These are phyloP conservation scores for Colletotrichum incanum DNA, from an alignment of 2,329 filamentous ascomycete genomes.

Conservation along the genomic window DNA sequence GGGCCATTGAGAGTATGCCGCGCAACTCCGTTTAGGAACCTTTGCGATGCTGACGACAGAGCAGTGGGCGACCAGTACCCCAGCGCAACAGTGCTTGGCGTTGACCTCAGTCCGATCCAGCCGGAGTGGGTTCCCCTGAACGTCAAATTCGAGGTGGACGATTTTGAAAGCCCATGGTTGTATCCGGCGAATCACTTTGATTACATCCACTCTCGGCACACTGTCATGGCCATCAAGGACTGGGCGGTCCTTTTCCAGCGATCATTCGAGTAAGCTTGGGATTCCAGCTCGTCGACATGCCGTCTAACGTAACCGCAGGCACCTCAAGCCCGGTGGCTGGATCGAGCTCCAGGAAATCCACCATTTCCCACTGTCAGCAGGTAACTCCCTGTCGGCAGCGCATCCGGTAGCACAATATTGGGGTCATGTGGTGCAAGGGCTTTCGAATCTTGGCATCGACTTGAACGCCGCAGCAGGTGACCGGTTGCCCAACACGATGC, in stretches of 20 bases:
- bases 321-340: conserved; percentile 70
- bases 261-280: conserved; percentile 60
- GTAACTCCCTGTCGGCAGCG: conserved; percentile 55
- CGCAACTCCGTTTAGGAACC: conserved; percentile 19
- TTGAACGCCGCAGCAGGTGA: conserved; percentile 61
- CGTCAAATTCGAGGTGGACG: conserved; percentile 70
- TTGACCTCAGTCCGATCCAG: conserved; percentile 73
- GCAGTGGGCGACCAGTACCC: conserved; percentile 57
- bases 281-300: background rate
- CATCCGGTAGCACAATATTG: conserved; percentile 65
- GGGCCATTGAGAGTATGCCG: conserved; percentile 69
- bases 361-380: conserved; percentile 63
- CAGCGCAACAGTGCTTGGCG: conserved; percentile 57
- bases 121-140: conserved; percentile 71
- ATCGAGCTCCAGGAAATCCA: conserved; percentile 70
- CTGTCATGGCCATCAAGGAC: conserved; percentile 69
- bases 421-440: conserved; percentile 61
- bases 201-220: conserved; percentile 73
- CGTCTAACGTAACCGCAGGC: conserved; percentile 50
- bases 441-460: conserved; percentile 62
- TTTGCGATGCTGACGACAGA: conserved; percentile 16
- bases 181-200: conserved; percentile 70
- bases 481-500: conserved; percentile 61
- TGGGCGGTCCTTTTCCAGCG: conserved; percentile 67
- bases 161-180: conserved; percentile 71